Evolutionary conservation across 805 yeast genomes (phyloP), one percentile per base, ranked within the genome.

Genomic region (Danielia reshetovae): DNA sequence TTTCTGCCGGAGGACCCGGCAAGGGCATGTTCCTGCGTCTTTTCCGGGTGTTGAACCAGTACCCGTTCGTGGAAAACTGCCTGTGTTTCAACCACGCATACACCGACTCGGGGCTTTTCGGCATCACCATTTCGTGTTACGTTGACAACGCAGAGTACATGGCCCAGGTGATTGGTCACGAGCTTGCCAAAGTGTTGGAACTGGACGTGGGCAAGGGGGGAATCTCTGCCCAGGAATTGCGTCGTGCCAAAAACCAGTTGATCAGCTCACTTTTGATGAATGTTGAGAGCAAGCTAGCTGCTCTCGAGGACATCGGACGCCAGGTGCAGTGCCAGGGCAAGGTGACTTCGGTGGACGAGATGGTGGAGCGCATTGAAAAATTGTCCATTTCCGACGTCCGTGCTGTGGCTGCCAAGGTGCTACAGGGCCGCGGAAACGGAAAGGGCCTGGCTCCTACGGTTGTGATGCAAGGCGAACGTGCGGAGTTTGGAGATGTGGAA

Each of bases 1-100:
- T 93, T 55, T 81, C 94, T 13, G 97, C 98, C 7, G 98, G 98
- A 46, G 98, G 98, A 0, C 98, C 98, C 12, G 98, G 98, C 35
- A 93, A 93, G 60, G 98, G 98, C 4, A 89, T 93, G 97, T 93
- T 88, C 57, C 86, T 96, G 4, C 74, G 97, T 39, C 75, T 94
- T 16, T 93, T 88, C 65, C 78, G 88, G 48, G 95, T 93, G 2
- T 70, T 93, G 55, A 90, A 90, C 61, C 93, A 83, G 56, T 85
- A 84, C 55, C 95, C 94, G 25, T 89, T 83, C 56, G 79, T 93
- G 33, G 98, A 93, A 54, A 81, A 84, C 51, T 87, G 96, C 57
- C 69, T 79, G 50, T 76, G 94, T 6, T 88, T 89, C 65, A 87
- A 88, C 59, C 95, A 88, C 59, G 79, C 95, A 15, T 90, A 86